Percentiles rank a stretch among this genome's conserved stretches.
These are phyloP conservation scores for Aphanoascus verrucosus DNA, from an alignment of 2,329 filamentous ascomycete species.

Conservation along the genomic window DNA sequence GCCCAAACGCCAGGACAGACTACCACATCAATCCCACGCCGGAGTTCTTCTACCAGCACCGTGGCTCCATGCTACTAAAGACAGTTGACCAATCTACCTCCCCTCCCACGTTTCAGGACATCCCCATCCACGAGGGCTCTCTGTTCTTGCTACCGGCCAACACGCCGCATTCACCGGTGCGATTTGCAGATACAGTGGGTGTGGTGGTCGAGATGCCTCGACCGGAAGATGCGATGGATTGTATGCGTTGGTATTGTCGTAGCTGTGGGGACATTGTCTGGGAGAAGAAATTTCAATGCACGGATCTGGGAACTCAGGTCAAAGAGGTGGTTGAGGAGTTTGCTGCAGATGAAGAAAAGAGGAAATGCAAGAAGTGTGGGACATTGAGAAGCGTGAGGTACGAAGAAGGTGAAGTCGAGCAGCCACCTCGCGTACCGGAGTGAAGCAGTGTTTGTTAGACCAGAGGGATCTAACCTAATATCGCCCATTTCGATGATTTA, in stretches of 20 bases:
- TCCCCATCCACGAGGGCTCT: conserved; percentile 83
- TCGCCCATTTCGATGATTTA: neutral
- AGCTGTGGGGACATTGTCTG: conserved; percentile 62
- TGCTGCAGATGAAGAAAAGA: conserved; percentile 54
- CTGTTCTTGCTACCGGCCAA: conserved; percentile 90
- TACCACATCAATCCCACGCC: conserved; percentile 96
- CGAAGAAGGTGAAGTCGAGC: conserved; percentile 33
- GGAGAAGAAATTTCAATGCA: conserved; percentile 79
- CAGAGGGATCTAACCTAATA: no score
- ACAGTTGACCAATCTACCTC: conserved; percentile 57
- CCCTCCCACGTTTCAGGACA: conserved; percentile 58
- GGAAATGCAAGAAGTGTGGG: conserved; percentile 70
- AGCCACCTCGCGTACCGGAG: conserved; percentile 32
- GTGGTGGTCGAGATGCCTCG: conserved; percentile 81
- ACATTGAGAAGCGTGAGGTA: conserved; percentile 51
- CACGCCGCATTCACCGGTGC: conserved; percentile 90
- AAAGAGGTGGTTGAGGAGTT: conserved; percentile 82
- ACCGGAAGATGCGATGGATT: conserved; percentile 59
- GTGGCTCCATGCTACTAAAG: conserved; percentile 86
- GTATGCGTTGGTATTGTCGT: conserved; percentile 82
- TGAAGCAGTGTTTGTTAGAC: conserved; percentile 8
- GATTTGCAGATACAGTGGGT: conserved; percentile 88
- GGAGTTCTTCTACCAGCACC: conserved; percentile 97
- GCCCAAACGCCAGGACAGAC: conserved; percentile 89
- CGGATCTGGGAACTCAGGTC: conserved; percentile 85